phyloP scores from a whole-genome alignment of 75 land plant species.

The Cupressus sempervirens region DNA sequence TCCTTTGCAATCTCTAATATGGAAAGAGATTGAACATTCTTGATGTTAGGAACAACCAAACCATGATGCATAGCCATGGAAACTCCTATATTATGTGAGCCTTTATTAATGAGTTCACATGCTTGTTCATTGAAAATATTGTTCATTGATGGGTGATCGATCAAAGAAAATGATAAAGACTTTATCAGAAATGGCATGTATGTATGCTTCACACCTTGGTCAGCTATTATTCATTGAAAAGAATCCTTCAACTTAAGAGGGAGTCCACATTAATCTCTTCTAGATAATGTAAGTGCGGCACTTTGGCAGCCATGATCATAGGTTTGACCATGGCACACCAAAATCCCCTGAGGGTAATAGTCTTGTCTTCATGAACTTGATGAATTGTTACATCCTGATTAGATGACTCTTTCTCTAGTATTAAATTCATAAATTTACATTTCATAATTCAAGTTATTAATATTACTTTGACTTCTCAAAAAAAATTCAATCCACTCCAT shows the following conservation, averaged over 20 bases:
- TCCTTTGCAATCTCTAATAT: conserved; percentile 98
- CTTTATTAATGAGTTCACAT: conserved; percentile 69
- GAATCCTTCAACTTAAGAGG: conserved; percentile 57
- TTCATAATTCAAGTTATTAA: too few relatives aligned
- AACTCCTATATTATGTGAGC: too few relatives aligned
- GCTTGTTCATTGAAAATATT: conserved; percentile 75
- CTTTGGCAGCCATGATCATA: too few relatives aligned
- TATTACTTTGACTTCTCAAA: too few relatives aligned
- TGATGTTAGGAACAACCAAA: too few relatives aligned
- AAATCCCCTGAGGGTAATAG: conserved; percentile 97
- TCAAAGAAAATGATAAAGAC: conserved; percentile 80
- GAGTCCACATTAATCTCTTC: conserved; percentile 82
- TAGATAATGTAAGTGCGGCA: conserved; percentile 93
- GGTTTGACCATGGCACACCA: conserved; percentile 89
- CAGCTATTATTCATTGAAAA: conserved; percentile 53
- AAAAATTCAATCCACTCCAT: too few relatives aligned
- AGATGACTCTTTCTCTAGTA: too few relatives aligned
- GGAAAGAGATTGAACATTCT: too few relatives aligned
- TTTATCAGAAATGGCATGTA: conserved; percentile 84
- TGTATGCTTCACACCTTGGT: conserved; percentile 66
- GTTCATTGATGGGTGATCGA: conserved; percentile 78
- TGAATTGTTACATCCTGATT: too few relatives aligned
- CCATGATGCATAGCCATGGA: too few relatives aligned
- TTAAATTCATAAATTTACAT: too few relatives aligned
- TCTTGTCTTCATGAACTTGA: too few relatives aligned